A percentile compares a stretch with the other conserved stretches of the same genome.
These are phyloP conservation scores for Hansenula lynferdii DNA, from an alignment of 1,139 yeast species.

Conservation along the genomic window DNA sequence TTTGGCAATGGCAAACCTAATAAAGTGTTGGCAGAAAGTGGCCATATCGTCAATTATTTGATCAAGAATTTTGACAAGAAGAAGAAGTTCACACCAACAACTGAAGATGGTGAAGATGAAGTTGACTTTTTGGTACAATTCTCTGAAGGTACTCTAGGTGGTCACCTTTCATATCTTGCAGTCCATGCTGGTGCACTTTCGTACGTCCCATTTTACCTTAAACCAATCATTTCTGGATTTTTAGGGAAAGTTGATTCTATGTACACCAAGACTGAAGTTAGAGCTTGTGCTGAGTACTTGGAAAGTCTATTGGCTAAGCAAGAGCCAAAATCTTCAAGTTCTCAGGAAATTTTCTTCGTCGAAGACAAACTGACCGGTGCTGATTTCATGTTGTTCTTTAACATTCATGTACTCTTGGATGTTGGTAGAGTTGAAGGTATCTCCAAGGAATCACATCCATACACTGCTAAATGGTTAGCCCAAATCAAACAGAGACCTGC, in stretches of 20 bases:
- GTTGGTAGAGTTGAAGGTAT: slow-evolving; percentile 6
- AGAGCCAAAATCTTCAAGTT: slow-evolving; percentile 12
- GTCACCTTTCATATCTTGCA: slow-evolving; percentile 38
- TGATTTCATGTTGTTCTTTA: slow-evolving; percentile 45
- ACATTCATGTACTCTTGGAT: slow-evolving; percentile 19
- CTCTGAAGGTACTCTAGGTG: slow-evolving; percentile 54
- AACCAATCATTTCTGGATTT: slow-evolving; percentile 34
- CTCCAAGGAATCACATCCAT: slow-evolving; percentile 15
- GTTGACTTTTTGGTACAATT: slow-evolving; percentile 51
- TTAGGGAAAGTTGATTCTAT: slow-evolving; percentile 36
- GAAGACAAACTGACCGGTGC: slow-evolving; percentile 55
- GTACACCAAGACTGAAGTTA: slow-evolving; percentile 37
- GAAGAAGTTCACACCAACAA: slow-evolving; percentile 32
- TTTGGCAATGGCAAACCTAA: slow-evolving; percentile 21
- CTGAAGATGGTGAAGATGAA: slow-evolving; percentile 19
- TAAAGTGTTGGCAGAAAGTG: slow-evolving; percentile 39
- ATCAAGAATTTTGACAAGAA: slow-evolving; percentile 37
- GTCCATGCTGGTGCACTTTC: slow-evolving; percentile 34
- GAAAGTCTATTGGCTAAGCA: slow-evolving; percentile 34
- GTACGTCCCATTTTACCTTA: slow-evolving; percentile 42
- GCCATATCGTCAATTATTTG: slow-evolving; percentile 42
- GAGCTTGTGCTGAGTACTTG: slow-evolving; percentile 33
- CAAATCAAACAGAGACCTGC: slow-evolving; percentile 13
- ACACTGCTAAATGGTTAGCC: slow-evolving; percentile 15
- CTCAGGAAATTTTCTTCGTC: slow-evolving; percentile 38